Base-by-base conservation (phyloP, 2,329 filamentous ascomycete species). In the Neofusicoccum cordaticola region DNA sequence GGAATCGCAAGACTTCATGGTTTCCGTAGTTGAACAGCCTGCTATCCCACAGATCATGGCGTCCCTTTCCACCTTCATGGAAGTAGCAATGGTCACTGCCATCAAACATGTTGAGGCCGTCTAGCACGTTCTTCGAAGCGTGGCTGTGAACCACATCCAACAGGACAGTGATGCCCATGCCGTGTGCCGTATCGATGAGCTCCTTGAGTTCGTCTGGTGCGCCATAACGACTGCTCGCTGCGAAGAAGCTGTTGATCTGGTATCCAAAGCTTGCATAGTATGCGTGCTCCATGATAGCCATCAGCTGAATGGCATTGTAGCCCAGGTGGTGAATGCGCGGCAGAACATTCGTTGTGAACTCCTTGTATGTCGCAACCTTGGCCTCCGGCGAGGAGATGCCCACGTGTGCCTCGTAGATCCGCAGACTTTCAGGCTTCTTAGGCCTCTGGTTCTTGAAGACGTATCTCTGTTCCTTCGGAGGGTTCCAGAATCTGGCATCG, bases 201-300 rank as follows among this genome's bases (percentile, higher is more conserved):
- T 98, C 94, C 78, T 97, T 99, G 70, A 99, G 83, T 42, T 98
- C 95, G 73, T 99, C 95, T 0, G 95, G 95, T 0, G 89, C 86
- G 47, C 95, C 95, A 74, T 97, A 99, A 67, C 95, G 89, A 77
- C 94, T 98, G 78, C 93, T 97, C 12, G 94, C 93, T 34, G 95
- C 95, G 72, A 98, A 99, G 83, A 99, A 99, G 79, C 91, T 97
- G 82, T 98, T 99, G 80, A 99, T 88, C 79, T 99, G 95, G 78
- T 99, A 99, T 52, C 95, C 95, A 72, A 99, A 99, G 74, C 94
- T 98, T 72, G 95, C 95, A 77, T 99, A 99, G 83, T 99, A 99
- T 57, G 95, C 95, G 79, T 99, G 95, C 76, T 99, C 95, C 94
- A 99, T 99, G 74, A 99, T 85, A 51, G 95, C 95, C 95, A 99